Conservation (phyloP, 768 basidiomycete genomes). For the Coprinopsis strossmayeri region DNA sequence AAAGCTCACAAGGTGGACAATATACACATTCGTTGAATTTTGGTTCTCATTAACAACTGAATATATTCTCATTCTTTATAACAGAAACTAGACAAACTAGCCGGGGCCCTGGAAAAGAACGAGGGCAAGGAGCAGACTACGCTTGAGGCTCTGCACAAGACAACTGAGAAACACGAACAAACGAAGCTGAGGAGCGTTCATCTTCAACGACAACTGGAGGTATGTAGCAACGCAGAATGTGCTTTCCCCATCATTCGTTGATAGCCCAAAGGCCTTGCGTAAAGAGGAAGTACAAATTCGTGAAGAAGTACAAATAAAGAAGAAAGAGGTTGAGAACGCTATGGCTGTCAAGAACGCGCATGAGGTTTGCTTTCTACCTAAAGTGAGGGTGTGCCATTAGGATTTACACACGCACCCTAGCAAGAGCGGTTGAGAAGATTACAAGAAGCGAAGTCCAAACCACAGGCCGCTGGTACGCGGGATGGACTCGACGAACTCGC, state of each 20-base stretch:
- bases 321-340: conserved; percentile 39
- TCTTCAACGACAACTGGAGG: conserved; percentile 2
- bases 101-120: conserved; percentile 33
- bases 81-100: conserved; percentile 42
- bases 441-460: neutral
- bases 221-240: too few species aligned
- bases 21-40: too few species aligned
- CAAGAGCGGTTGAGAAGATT: neutral
- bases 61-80: too few species aligned
- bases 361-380: conserved; percentile 4
- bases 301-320: conserved; percentile 33
- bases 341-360: conserved; percentile 6
- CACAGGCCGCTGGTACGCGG: too few species aligned
- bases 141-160: conserved; percentile 44
- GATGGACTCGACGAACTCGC: too few species aligned
- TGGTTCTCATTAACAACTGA: too few species aligned
- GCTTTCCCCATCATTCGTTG: too few species aligned
- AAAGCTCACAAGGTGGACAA: conserved; percentile 51
- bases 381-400: neutral
- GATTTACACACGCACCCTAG: neutral
- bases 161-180: conserved; percentile 45
- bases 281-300: conserved; percentile 46
- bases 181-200: conserved; percentile 31
- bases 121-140: conserved; percentile 45
- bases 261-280: conserved; percentile 19